Evolutionary conservation across 768 basidiomycete species (phyloP).

Genomic region (Naganishia vaughanmartiniae): DNA sequence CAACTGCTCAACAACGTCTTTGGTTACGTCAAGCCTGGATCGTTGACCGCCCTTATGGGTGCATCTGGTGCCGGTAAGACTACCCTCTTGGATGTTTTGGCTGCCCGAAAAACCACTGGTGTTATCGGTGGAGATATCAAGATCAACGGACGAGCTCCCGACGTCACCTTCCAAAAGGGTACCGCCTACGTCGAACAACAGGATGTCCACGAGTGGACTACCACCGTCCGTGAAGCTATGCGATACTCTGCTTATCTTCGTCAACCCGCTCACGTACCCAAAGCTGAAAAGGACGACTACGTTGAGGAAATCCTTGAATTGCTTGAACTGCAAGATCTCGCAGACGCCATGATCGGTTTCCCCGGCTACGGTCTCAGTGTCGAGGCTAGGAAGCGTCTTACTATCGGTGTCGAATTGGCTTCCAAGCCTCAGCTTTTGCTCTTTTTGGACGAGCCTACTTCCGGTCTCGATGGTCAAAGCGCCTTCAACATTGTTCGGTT

Average conservation of each 20-base stretch:
- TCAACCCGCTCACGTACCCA: slow-evolving; percentile 65
- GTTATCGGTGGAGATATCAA: slow-evolving; percentile 67
- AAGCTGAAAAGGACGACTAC: slow-evolving; percentile 73
- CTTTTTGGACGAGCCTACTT: slow-evolving; percentile 86
- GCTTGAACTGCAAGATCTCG: slow-evolving; percentile 75
- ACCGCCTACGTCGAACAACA: slow-evolving; percentile 85
- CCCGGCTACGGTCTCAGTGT: slow-evolving; percentile 60
- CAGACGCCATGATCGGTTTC: slow-evolving; percentile 71
- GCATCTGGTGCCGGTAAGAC: slow-evolving; percentile 56
- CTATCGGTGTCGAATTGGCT: slow-evolving; percentile 82
- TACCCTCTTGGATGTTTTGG: slow-evolving; percentile 64
- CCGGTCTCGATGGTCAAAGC: slow-evolving; percentile 60
- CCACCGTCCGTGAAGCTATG: slow-evolving; percentile 77
- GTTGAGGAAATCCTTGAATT: slow-evolving; percentile 71
- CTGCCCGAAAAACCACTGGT: slow-evolving; percentile 64
- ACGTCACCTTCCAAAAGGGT: slow-evolving; percentile 59
- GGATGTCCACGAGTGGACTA: slow-evolving; percentile 64
- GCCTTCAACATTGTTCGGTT: slow-evolving; percentile 53
- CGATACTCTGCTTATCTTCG: slow-evolving; percentile 75
- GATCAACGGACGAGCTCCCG: slow-evolving; percentile 65
- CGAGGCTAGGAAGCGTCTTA: slow-evolving; percentile 75
- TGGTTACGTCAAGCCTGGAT: slow-evolving; percentile 55
- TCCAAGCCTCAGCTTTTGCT: slow-evolving; percentile 79
- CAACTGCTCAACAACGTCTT: slow-evolving; percentile 52
- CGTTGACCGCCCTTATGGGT: slow-evolving; percentile 56